phyloP scores from a whole-genome alignment of 208 protist species.

The Acanthamoeba lugdunensis region DNA sequence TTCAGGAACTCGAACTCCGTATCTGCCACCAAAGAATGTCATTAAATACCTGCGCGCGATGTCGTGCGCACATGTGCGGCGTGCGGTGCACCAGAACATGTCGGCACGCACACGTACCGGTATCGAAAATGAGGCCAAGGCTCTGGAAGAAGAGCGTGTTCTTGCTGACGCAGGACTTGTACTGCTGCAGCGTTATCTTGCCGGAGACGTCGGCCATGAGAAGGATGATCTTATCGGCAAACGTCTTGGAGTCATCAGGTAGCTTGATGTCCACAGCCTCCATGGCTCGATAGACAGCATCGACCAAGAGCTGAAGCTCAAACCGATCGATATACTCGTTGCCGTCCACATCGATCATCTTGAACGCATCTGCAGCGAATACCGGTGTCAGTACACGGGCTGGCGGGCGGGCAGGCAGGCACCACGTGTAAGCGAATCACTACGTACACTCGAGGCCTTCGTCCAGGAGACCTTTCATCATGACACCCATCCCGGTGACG shows the following conservation, averaged over 20 bases:
- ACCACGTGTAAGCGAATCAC: background rate
- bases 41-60: too few species aligned
- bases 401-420: background rate
- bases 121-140: constrained; percentile 65
- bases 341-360: constrained; percentile 70
- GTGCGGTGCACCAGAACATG: background rate
- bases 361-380: constrained; percentile 54
- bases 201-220: constrained; percentile 67
- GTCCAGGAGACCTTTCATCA: constrained; percentile 49
- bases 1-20: constrained; percentile 51
- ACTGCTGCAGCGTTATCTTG: constrained; percentile 51
- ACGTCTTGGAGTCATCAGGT: constrained; percentile 57
- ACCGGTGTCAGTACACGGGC: background rate
- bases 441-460: constrained; percentile 64
- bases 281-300: constrained; percentile 61
- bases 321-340: constrained; percentile 71
- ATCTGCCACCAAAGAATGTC: background rate
- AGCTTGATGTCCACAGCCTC: constrained; percentile 61
- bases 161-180: constrained; percentile 55
- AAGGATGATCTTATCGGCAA: constrained; percentile 65
- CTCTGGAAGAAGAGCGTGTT: constrained; percentile 72
- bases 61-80: too few species aligned
- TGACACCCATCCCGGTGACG: constrained; percentile 59
- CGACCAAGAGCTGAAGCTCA: constrained; percentile 66
- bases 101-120: background rate